Evolutionary conservation across 495 filamentous ascomycete species (phyloP).

Genomic region (Trichocladium uniseriatum): DNA sequence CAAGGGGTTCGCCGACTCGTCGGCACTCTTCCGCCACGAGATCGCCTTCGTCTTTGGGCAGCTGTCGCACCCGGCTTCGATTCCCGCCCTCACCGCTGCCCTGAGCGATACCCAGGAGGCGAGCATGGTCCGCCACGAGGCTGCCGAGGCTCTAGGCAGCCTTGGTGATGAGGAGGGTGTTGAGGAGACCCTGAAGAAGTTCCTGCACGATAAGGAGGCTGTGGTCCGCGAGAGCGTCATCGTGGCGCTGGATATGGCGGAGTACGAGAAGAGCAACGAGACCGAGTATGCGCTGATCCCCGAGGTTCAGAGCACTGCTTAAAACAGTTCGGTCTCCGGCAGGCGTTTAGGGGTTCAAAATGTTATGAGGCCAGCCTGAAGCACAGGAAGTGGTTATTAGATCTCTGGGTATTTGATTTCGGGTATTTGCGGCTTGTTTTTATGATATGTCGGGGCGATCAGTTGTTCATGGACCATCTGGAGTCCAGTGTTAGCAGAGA

Average conservation of each 20-base stretch:
- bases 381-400: too few relatives aligned
- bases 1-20: conserved; percentile 76
- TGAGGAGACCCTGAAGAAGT: conserved; percentile 71
- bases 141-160: conserved; percentile 93
- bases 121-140: conserved; percentile 97
- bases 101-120: conserved; percentile 71
- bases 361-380: too few relatives aligned
- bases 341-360: conserved; percentile 17
- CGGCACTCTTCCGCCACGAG: conserved; percentile 94
- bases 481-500: conserved; percentile 19
- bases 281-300: conserved; percentile 86
- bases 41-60: conserved; percentile 98
- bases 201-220: conserved; percentile 80
- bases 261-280: conserved; percentile 85
- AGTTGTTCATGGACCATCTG: conserved; percentile 42
- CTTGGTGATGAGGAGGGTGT: conserved; percentile 90
- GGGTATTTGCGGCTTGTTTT: neutral
- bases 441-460: neutral
- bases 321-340: conserved; percentile 10
- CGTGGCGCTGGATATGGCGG: conserved; percentile 96
- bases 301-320: conserved; percentile 36
- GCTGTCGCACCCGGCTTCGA: conserved; percentile 88
- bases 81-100: conserved; percentile 72
- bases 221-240: conserved; percentile 92
- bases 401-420: conserved; percentile 6